These are phyloP conservation scores for Lonicera japonica DNA, from an alignment of 129 eudicot genomes.

Conservation along the genomic window DNA sequence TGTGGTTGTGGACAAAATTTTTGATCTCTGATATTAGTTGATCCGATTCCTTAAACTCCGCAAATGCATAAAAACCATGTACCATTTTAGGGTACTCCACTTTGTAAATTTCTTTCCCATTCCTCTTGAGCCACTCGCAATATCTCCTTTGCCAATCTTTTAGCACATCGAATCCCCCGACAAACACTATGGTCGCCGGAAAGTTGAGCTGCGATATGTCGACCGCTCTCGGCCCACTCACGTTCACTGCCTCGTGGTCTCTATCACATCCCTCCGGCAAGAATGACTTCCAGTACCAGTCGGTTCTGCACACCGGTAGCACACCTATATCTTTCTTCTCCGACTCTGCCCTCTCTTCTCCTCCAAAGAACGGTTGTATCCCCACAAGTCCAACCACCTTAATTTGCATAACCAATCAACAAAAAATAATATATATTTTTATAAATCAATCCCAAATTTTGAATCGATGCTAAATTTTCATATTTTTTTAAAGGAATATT, in stretches of 20 bases:
- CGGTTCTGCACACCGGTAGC: conserved; percentile 6
- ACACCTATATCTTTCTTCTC: conserved; percentile 8
- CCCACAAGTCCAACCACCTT: conserved; percentile 15
- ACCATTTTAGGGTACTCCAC: conserved; percentile 16
- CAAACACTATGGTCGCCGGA: conserved; percentile 14
- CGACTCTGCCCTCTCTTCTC: conserved; percentile 10
- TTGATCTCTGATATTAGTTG: no score
- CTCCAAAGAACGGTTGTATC: conserved; percentile 26
- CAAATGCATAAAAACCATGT: conserved; percentile 23
- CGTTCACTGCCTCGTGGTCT: conserved; percentile 22
- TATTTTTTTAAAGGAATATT: no score
- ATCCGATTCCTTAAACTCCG: conserved; percentile 20
- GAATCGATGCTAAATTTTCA: no score
- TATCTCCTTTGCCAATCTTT: conserved; percentile 25
- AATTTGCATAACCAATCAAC: no score
- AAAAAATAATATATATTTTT: no score
- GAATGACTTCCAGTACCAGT: conserved; percentile 20
- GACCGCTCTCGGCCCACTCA: conserved; percentile 12
- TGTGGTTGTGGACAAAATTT: no score
- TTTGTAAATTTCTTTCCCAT: conserved; percentile 16
- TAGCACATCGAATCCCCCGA: conserved; percentile 11
- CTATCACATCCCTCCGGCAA: not conserved
- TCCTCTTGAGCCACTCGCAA: conserved; percentile 12
- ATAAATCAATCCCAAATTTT: no score
- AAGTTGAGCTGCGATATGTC: conserved; percentile 4